These are phyloP conservation scores for Epipyxis sp. DNA, from an alignment of 108 stramenopile species.

Conservation along the genomic window DNA sequence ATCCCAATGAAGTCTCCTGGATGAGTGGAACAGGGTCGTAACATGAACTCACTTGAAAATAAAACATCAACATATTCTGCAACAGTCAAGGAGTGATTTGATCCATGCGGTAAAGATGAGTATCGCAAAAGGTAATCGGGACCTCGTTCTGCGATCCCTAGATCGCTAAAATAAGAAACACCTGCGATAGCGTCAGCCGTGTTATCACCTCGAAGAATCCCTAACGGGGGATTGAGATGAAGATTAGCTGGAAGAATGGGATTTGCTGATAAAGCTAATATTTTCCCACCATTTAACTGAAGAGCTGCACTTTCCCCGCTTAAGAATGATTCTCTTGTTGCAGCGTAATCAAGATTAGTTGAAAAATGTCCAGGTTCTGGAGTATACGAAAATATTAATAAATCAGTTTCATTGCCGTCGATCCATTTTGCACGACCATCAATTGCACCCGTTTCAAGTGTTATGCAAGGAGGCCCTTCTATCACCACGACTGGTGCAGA, in stretches of 20 bases:
- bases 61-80: background rate
- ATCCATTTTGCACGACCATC: background rate
- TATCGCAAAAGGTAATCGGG: constrained; percentile 1
- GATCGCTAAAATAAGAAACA: too few relatives aligned
- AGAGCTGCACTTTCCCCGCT: background rate
- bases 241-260: background rate
- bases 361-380: constrained; percentile 6
- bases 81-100: background rate
- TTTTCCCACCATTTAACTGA: background rate
- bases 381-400: background rate
- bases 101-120: background rate
- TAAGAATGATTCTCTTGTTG: background rate
- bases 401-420: background rate
- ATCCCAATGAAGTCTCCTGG: background rate
- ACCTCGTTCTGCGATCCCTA: background rate
- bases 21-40: background rate
- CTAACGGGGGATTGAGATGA: constrained; percentile 6
- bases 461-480: background rate
- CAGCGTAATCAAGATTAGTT: background rate
- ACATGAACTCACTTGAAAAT: background rate
- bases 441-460: constrained; percentile 1
- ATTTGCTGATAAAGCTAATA: background rate
- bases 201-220: background rate
- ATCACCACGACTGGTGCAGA: constrained; percentile 16
- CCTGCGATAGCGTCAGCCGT: background rate